phyloP scores from a whole-genome alignment of 768 basidiomycete species.

The Gelatoporia subvermispora region DNA sequence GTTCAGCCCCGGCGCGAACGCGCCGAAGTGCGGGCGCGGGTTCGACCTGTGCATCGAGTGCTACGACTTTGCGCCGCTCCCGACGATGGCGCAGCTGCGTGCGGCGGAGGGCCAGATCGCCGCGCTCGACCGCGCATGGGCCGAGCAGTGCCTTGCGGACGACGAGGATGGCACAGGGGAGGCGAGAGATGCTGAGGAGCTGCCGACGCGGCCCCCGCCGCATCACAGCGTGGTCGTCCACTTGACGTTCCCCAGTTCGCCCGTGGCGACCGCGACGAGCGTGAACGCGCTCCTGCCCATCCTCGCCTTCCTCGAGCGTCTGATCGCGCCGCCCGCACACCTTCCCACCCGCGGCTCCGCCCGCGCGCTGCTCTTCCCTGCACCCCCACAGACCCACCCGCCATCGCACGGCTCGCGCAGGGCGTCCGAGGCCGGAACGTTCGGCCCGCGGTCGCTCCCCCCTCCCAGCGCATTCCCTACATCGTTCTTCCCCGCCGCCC shows the following conservation, averaged over 20 bases:
- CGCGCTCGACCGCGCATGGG: slow-evolving; percentile 65
- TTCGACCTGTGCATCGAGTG: slow-evolving; percentile 89
- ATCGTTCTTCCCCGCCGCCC: slow-evolving; percentile 19
- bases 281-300: slow-evolving; percentile 58
- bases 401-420: slow-evolving; percentile 1
- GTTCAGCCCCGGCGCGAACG: slow-evolving; percentile 34
- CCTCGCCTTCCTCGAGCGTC: slow-evolving; percentile 62
- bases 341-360: slow-evolving; percentile 15
- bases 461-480: slow-evolving; percentile 23
- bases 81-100: slow-evolving; percentile 57
- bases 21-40: slow-evolving; percentile 51
- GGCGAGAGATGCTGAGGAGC: slow-evolving; percentile 14
- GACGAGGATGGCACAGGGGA: slow-evolving; percentile 14
- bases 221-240: slow-evolving; percentile 70
- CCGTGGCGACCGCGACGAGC: slow-evolving; percentile 46
- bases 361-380: slow-evolving; percentile 16
- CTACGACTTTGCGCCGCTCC: slow-evolving; percentile 75
- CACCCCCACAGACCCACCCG: neutral
- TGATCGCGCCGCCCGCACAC: slow-evolving; percentile 43
- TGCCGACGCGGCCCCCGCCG: slow-evolving; percentile 64
- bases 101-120: slow-evolving; percentile 73
- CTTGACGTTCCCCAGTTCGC: slow-evolving; percentile 70
- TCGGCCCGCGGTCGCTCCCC: slow-evolving; percentile 20
- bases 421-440: slow-evolving; percentile 9
- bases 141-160: slow-evolving; percentile 33